Evolutionary conservation across 2,329 filamentous ascomycete genomes (phyloP).

Genomic region (Parafenestella ontariensis): DNA sequence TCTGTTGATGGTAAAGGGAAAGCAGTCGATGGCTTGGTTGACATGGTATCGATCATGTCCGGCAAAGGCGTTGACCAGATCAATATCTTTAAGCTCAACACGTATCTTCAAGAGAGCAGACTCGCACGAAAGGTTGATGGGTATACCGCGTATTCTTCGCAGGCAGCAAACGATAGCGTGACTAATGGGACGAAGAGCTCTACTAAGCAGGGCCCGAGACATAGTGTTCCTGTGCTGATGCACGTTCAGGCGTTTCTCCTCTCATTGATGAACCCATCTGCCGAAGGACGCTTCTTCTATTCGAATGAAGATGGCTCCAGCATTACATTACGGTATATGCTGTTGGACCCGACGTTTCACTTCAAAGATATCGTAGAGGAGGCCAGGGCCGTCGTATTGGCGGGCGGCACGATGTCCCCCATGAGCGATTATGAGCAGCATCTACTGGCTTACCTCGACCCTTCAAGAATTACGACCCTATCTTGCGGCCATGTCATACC

Average conservation of each 20-base stretch:
- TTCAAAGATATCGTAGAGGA: slow-evolving; percentile 87
- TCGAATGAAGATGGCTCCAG: slow-evolving; percentile 57
- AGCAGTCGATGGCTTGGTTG: slow-evolving; percentile 69
- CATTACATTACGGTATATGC: slow-evolving; percentile 78
- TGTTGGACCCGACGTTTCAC: slow-evolving; percentile 89
- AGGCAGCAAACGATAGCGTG: slow-evolving; percentile 45
- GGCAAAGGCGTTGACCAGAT: slow-evolving; percentile 93
- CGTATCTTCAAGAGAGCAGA: slow-evolving; percentile 90
- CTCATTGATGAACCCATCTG: slow-evolving; percentile 84
- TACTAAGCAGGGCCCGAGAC: slow-evolving; percentile 23
- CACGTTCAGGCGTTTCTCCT: slow-evolving; percentile 74
- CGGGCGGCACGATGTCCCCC: slow-evolving; percentile 96
- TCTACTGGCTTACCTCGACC: slow-evolving; percentile 77
- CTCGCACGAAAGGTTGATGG: slow-evolving; percentile 93
- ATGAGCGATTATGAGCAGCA: slow-evolving; percentile 90
- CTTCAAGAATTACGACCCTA: slow-evolving; percentile 73
- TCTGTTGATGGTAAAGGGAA: slow-evolving; percentile 51
- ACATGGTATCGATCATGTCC: slow-evolving; percentile 74
- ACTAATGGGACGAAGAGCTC: slow-evolving; percentile 12
- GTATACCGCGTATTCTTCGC: slow-evolving; percentile 72
- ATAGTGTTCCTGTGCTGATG: slow-evolving; percentile 63
- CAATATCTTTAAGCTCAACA: slow-evolving; percentile 86
- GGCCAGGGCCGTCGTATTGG: slow-evolving; percentile 85
- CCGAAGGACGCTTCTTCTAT: slow-evolving; percentile 68
- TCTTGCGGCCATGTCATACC: slow-evolving; percentile 97